Conservation (phyloP, 768 basidiomycete genomes). For the Tulasnella sp. region DNA sequence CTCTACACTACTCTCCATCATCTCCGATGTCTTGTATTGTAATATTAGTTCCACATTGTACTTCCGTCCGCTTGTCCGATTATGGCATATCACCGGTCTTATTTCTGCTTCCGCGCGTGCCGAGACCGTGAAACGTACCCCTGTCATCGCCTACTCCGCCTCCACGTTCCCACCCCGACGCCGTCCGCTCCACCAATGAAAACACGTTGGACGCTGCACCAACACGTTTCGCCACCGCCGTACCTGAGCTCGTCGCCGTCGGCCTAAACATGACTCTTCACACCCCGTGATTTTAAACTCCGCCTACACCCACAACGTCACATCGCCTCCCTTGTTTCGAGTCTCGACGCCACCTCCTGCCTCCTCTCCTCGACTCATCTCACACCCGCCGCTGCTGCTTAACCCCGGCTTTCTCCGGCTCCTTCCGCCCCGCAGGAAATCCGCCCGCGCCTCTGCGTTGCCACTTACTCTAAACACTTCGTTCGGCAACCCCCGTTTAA, state of each 20-base stretch:
- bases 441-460: neutral
- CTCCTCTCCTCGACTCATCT: neutral
- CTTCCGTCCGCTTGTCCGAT: neutral
- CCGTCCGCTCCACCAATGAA: neutral
- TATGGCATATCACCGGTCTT: constrained; percentile 6
- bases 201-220: neutral
- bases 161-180: neutral
- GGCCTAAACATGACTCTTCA: neutral
- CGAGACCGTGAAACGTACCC: neutral
- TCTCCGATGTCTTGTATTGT: constrained; percentile 9
- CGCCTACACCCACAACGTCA: neutral
- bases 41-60: neutral
- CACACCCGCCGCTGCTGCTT: neutral
- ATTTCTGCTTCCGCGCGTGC: neutral
- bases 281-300: neutral
- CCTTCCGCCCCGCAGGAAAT: neutral
- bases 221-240: neutral
- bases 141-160: neutral
- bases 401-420: neutral
- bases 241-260: neutral
- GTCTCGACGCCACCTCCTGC: neutral
- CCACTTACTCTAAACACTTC: neutral
- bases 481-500: neutral
- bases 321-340: neutral
- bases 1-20: constrained; percentile 19